phyloP scores from a whole-genome alignment of 108 stramenopile species.

The Cyclotella kingstonii region DNA sequence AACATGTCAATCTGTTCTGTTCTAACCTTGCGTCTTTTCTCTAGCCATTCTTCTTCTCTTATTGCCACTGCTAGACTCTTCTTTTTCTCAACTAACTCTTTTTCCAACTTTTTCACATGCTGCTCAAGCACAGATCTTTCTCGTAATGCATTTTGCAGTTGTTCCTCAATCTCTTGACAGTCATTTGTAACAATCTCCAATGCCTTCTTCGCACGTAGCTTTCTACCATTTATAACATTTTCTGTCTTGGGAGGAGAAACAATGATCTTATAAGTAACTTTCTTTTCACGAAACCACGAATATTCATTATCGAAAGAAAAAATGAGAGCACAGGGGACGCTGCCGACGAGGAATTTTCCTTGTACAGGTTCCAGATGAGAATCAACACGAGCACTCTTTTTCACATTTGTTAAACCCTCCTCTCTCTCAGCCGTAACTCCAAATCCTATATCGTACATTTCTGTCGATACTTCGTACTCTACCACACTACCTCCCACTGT shows the following conservation, averaged over 20 bases:
- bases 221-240: slow-evolving; percentile 60
- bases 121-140: slow-evolving; percentile 44
- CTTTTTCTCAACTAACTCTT: slow-evolving; percentile 59
- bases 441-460: slow-evolving; percentile 75
- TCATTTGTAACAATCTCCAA: slow-evolving; percentile 65
- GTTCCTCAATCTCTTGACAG: slow-evolving; percentile 36
- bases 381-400: slow-evolving; percentile 72
- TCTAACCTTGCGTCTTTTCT: slow-evolving; percentile 56
- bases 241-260: slow-evolving; percentile 68
- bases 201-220: slow-evolving; percentile 75
- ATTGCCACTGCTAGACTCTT: slow-evolving; percentile 51
- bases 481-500: slow-evolving; percentile 75
- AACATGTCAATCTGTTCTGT: slow-evolving; percentile 59
- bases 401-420: slow-evolving; percentile 78
- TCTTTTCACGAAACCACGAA: slow-evolving; percentile 88
- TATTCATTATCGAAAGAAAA: slow-evolving; percentile 87
- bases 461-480: slow-evolving; percentile 60
- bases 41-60: slow-evolving; percentile 69
- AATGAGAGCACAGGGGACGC: slow-evolving; percentile 74
- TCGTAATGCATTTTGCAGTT: slow-evolving; percentile 31
- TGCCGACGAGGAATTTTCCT: slow-evolving; percentile 83
- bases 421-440: slow-evolving; percentile 84
- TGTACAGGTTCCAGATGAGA: slow-evolving; percentile 65
- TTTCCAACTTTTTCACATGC: slow-evolving; percentile 51
- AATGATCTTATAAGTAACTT: slow-evolving; percentile 70